phyloP scores from a whole-genome alignment of 257 asterid genomes.

The Coffea canephora region DNA sequence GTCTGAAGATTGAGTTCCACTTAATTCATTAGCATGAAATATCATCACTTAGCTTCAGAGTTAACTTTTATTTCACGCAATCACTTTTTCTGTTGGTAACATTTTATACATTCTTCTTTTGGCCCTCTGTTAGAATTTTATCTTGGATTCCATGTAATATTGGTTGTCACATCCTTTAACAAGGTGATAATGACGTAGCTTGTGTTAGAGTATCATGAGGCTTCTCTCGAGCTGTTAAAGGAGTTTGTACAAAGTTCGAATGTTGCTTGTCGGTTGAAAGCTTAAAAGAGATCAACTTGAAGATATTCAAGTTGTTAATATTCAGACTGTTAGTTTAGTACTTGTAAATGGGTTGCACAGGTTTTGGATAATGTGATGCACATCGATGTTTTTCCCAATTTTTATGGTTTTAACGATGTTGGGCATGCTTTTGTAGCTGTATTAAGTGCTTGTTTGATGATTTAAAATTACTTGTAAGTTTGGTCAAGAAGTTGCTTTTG shows the following conservation, averaged over 20 bases:
- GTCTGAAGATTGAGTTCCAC: neutral
- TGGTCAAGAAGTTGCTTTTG: neutral
- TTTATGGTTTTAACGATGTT: neutral
- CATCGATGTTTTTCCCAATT: neutral
- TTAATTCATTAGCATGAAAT: neutral
- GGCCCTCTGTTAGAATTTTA: neutral
- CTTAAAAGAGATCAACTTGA: neutral
- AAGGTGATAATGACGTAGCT: no score
- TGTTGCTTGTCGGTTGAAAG: neutral
- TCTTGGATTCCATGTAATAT: neutral
- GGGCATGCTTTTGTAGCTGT: neutral
- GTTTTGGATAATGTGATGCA: neutral
- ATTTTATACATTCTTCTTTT: neutral
- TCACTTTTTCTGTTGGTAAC: neutral
- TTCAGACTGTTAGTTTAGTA: neutral
- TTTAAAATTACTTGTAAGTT: neutral
- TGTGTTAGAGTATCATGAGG: neutral
- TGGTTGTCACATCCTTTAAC: neutral
- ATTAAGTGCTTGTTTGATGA: neutral
- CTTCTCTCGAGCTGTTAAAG: neutral
- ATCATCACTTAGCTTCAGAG: neutral
- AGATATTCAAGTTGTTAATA: neutral
- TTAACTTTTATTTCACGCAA: neutral
- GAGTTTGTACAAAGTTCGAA: neutral
- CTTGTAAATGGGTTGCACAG: neutral